phyloP scores from a whole-genome alignment of 2,329 filamentous ascomycete species.

The Raffaelea arxii region DNA sequence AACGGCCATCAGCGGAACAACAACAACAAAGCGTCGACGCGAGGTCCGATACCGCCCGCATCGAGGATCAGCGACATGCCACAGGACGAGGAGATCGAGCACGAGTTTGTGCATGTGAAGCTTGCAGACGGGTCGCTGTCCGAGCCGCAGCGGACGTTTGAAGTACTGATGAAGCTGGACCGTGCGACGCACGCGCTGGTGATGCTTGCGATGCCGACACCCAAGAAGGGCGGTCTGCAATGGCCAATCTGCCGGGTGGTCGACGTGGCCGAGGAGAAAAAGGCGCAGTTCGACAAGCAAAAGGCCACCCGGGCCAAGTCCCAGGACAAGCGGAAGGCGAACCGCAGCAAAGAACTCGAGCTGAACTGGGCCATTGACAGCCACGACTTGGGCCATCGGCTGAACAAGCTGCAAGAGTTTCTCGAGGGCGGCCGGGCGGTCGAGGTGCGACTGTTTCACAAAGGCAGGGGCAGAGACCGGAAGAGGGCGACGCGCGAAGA shows the following conservation, averaged over 20 bases:
- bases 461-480: conserved; percentile 52
- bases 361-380: conserved; percentile 77
- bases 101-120: conserved; percentile 20
- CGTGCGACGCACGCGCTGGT: conserved; percentile 27
- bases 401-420: conserved; percentile 59
- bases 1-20: no score
- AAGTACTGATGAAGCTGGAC: conserved; percentile 31
- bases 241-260: conserved; percentile 63
- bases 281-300: no score
- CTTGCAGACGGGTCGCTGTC: conserved; percentile 27
- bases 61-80: conserved; percentile 21
- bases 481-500: conserved; percentile 51
- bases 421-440: conserved; percentile 66
- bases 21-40: neutral
- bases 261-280: conserved; percentile 41
- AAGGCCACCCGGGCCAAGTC: conserved; percentile 34
- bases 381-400: conserved; percentile 64
- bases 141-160: conserved; percentile 25
- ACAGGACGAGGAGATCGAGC: conserved; percentile 33
- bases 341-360: conserved; percentile 66
- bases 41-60: neutral
- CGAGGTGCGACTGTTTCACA: conserved; percentile 57
- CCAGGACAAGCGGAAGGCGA: conserved; percentile 25
- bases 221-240: conserved; percentile 12
- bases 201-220: conserved; percentile 28